Conservation (phyloP, 306 rosid species). For the Pyrus betulifolia region DNA sequence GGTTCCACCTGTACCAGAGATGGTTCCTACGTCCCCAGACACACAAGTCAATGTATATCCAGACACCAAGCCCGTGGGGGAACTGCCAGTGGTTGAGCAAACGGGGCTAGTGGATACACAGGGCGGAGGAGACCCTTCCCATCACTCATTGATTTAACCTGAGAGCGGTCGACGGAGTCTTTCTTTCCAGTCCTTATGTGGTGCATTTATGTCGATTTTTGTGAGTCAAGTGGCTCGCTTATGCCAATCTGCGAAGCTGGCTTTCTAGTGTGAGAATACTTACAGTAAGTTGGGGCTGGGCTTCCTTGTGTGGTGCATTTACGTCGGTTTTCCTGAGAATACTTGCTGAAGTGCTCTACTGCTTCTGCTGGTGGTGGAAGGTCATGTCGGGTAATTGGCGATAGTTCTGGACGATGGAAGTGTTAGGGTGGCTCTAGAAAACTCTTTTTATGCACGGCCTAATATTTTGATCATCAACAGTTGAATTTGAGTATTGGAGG, state of each 20-base stretch:
- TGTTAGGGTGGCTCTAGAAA: neutral
- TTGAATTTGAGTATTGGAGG: neutral
- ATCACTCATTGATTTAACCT: slow-evolving; percentile 26
- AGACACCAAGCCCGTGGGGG: slow-evolving; percentile 25
- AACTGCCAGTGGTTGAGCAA: slow-evolving; percentile 21
- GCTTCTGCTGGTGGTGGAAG: neutral
- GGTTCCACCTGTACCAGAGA: slow-evolving; percentile 31
- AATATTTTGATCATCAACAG: neutral
- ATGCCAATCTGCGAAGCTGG: neutral
- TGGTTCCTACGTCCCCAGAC: slow-evolving; percentile 25
- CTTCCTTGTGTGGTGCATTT: too few relatives aligned
- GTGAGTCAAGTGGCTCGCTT: neutral
- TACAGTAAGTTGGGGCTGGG: neutral
- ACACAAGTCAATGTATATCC: slow-evolving; percentile 22
- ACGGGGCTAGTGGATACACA: slow-evolving; percentile 19
- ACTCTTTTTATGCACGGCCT: neutral
- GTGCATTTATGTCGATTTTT: neutral
- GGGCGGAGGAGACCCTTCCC: slow-evolving; percentile 22
- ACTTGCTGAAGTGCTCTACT: neutral
- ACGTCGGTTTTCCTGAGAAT: too few relatives aligned
- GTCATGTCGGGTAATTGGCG: neutral
- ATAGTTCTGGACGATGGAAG: neutral
- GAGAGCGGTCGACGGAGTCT: neutral
- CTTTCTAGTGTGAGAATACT: neutral
- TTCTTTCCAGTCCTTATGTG: neutral